Conservation (phyloP, 2,329 filamentous ascomycete species). For the Juglanconis juglandina region DNA sequence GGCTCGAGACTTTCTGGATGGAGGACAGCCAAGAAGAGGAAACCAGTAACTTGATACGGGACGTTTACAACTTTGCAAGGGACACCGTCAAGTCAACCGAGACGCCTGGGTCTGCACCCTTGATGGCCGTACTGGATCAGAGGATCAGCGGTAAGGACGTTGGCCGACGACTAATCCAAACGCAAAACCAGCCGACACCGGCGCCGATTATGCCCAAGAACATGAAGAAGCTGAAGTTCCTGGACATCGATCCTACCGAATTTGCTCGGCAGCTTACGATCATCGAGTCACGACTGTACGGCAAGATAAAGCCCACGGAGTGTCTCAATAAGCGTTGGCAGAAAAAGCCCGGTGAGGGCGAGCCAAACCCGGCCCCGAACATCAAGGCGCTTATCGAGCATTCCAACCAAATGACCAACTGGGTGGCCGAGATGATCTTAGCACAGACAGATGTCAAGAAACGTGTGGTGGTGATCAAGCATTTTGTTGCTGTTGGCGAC, state of each 20-base stretch:
- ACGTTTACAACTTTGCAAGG: slow-evolving; percentile 86
- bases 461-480: slow-evolving; percentile 94
- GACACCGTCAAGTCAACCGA: slow-evolving; percentile 91
- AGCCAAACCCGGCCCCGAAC: slow-evolving; percentile 83
- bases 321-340: slow-evolving; percentile 99
- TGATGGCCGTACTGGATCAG: slow-evolving; percentile 87
- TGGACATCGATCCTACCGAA: slow-evolving; percentile 93
- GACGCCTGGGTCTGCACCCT: slow-evolving; percentile 78
- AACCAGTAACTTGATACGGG: slow-evolving; percentile 78
- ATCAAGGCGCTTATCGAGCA: slow-evolving; percentile 95
- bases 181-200: slow-evolving; percentile 76
- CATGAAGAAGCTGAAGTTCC: slow-evolving; percentile 98
- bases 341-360: slow-evolving; percentile 81
- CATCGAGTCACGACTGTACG: slow-evolving; percentile 90
- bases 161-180: slow-evolving; percentile 82
- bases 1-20: slow-evolving; percentile 99
- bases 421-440: slow-evolving; percentile 98
- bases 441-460: slow-evolving; percentile 93
- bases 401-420: slow-evolving; percentile 98
- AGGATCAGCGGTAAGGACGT: slow-evolving; percentile 84
- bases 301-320: slow-evolving; percentile 92
- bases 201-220: slow-evolving; percentile 94
- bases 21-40: slow-evolving; percentile 76
- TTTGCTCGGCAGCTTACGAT: slow-evolving; percentile 98
- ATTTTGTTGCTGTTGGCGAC: slow-evolving; percentile 94